Percentiles rank a stretch among this genome's conserved stretches.
Evolutionary conservation across 371 early-diverging fungal species (phyloP).

Genomic region (Mortierella sp.): DNA sequence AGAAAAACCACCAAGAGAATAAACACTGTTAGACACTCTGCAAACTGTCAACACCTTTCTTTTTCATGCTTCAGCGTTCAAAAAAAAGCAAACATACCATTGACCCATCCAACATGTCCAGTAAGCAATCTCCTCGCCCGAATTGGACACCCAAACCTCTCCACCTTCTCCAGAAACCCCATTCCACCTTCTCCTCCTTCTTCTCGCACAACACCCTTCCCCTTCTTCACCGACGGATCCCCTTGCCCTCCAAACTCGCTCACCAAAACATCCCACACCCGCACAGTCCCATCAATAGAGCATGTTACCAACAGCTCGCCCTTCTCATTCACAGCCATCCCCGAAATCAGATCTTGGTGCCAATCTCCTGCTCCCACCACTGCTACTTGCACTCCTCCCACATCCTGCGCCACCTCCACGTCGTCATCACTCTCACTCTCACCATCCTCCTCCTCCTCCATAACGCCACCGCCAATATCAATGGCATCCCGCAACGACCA

Average conservation of each 20-base stretch:
- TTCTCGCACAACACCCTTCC: not conserved
- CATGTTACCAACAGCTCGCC: conserved; percentile 30
- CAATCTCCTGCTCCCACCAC: not conserved
- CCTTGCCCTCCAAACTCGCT: not conserved
- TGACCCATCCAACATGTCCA: conserved; percentile 51
- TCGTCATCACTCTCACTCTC: not conserved
- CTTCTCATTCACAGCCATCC: conserved; percentile 41
- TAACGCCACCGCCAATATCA: conserved; percentile 6
- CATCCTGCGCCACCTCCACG: not conserved
- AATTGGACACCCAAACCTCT: conserved; percentile 29
- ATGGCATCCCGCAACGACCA: conserved; percentile 20
- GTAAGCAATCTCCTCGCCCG: conserved; percentile 12
- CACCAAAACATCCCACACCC: conserved; percentile 33
- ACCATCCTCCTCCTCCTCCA: not conserved
- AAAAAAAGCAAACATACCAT: conserved; percentile 22
- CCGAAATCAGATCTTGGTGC: conserved; percentile 45
- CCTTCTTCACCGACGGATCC: not conserved
- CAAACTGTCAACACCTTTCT: too few species aligned
- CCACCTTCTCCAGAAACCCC: conserved; percentile 5
- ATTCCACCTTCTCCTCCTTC: not conserved
- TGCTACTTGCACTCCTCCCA: not conserved
- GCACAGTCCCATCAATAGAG: conserved; percentile 43
- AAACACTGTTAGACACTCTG: too few species aligned
- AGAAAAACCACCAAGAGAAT: not conserved
- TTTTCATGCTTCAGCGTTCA: too few species aligned